phyloP scores from a whole-genome alignment of 23 red algal genomes.

The Gracilariopsis chorda region DNA sequence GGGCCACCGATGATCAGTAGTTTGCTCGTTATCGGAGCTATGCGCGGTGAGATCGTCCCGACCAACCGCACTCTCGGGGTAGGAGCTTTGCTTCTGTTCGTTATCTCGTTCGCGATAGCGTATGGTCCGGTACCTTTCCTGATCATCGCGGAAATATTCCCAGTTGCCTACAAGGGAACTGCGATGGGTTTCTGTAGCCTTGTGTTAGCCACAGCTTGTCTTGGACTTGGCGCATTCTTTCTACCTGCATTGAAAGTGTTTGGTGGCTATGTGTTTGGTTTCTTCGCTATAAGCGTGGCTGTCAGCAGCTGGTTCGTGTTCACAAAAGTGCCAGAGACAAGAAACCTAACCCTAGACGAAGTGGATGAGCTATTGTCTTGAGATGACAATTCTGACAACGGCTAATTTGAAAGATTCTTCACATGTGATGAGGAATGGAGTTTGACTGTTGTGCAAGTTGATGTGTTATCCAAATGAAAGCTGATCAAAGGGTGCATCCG shows the following conservation, averaged over 20 bases:
- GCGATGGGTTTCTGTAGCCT: slow-evolving; percentile 66
- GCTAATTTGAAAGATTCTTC: too few species aligned
- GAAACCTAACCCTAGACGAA: slow-evolving; percentile 33
- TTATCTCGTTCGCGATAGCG: slow-evolving; percentile 59
- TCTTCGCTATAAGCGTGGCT: slow-evolving; percentile 30
- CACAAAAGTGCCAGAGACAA: slow-evolving; percentile 47
- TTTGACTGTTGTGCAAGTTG: too few species aligned
- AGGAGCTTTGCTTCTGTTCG: slow-evolving; percentile 44
- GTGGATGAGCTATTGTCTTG: slow-evolving; percentile 41
- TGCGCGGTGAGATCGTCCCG: slow-evolving; percentile 15
- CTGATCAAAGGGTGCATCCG: too few species aligned
- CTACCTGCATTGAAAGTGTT: slow-evolving; percentile 13
- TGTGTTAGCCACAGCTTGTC: neutral
- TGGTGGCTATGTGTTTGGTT: slow-evolving; percentile 26
- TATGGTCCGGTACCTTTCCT: slow-evolving; percentile 71
- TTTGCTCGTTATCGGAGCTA: slow-evolving; percentile 30
- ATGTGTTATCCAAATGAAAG: too few species aligned
- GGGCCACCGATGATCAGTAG: slow-evolving; percentile 38
- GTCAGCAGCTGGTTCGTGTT: slow-evolving; percentile 30
- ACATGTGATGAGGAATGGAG: too few species aligned
- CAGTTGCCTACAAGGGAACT: slow-evolving; percentile 21
- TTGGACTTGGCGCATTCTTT: slow-evolving; percentile 26
- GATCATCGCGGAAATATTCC: slow-evolving; percentile 64
- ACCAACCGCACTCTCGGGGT: neutral
- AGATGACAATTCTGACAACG: too few species aligned